Evolutionary conservation across 2,329 filamentous ascomycete genomes (phyloP).

Genomic region (Fusarium cyanostomum): DNA sequence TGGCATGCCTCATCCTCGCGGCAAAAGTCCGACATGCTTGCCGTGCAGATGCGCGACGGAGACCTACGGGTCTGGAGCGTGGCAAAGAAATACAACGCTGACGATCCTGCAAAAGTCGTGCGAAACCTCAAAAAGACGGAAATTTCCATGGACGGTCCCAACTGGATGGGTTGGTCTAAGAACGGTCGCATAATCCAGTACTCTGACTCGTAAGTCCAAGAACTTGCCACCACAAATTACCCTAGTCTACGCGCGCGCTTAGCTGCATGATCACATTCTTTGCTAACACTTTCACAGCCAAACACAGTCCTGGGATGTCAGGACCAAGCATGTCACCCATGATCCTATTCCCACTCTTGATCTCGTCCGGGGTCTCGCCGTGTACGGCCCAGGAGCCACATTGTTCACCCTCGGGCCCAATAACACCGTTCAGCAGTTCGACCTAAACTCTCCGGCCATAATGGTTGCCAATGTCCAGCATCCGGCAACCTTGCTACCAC

Average conservation of each 20-base stretch:
- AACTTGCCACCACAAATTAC: constrained; percentile 34
- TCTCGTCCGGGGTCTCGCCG: constrained; percentile 81
- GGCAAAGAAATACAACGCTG: constrained; percentile 76
- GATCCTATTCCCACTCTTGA: constrained; percentile 88
- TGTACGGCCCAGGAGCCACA: constrained; percentile 89
- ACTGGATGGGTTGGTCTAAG: constrained; percentile 99
- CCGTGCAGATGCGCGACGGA: constrained; percentile 89
- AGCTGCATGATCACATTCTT: constrained; percentile 45
- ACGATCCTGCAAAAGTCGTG: constrained; percentile 86
- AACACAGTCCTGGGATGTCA: constrained; percentile 95
- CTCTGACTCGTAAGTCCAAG: constrained; percentile 79
- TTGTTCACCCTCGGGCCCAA: constrained; percentile 91
- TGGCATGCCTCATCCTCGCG: constrained; percentile 98
- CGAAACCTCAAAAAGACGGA: constrained; percentile 85
- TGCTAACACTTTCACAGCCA: constrained; percentile 66
- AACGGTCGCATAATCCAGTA: constrained; percentile 95
- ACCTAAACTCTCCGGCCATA: constrained; percentile 82
- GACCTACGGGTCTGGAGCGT: constrained; percentile 97
- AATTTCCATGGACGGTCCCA: constrained; percentile 76
- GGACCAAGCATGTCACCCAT: constrained; percentile 95
- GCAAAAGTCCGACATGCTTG: constrained; percentile 98
- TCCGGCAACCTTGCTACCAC: constrained; percentile 78
- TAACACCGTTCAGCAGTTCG: constrained; percentile 93
- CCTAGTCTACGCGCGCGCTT: constrained; percentile 58
- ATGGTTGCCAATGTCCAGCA: constrained; percentile 92